Evolutionary conservation across 2,329 filamentous ascomycete genomes (phyloP).

Genomic region (Beauveria sp.): DNA sequence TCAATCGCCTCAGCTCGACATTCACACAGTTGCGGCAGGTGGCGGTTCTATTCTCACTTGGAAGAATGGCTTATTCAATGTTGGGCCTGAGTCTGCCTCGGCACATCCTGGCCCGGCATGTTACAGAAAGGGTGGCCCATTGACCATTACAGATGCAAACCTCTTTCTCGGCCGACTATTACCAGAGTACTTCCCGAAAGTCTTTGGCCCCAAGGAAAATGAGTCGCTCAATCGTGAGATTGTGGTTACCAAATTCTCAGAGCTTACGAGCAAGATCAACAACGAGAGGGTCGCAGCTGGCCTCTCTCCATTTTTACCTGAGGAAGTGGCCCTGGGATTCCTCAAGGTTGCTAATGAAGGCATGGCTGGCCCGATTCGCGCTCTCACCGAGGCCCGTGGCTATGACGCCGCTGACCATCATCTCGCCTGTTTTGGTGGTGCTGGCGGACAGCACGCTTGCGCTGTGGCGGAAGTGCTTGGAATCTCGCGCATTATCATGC

Average conservation of each 20-base stretch:
- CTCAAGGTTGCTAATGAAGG: constrained; percentile 29
- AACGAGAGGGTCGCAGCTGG: constrained; percentile 21
- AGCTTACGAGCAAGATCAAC: constrained; percentile 36
- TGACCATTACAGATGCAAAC: constrained; percentile 68
- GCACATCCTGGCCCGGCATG: constrained; percentile 66
- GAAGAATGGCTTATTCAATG: constrained; percentile 64
- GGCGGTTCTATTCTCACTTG: constrained; percentile 65
- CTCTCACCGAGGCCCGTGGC: constrained; percentile 28
- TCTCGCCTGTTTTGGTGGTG: constrained; percentile 29
- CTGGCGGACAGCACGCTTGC: constrained; percentile 37
- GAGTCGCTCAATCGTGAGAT: constrained; percentile 38
- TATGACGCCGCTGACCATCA: constrained; percentile 27
- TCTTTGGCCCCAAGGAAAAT: constrained; percentile 62
- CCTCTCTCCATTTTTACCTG: constrained; percentile 21
- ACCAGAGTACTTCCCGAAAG: constrained; percentile 63
- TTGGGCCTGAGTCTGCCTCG: constrained; percentile 63
- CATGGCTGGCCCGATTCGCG: constrained; percentile 29
- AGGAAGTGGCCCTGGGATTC: constrained; percentile 30
- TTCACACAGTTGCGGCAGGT: constrained; percentile 73
- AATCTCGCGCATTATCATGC: constrained; percentile 35
- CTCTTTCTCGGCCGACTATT: constrained; percentile 53
- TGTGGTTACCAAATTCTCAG: constrained; percentile 30
- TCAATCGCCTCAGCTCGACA: constrained; percentile 71
- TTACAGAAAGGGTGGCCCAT: constrained; percentile 63
- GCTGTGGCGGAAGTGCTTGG: constrained; percentile 34